Base-by-base conservation (phyloP, 768 basidiomycete species). In the Gloeopeniophorella convolvens region DNA sequence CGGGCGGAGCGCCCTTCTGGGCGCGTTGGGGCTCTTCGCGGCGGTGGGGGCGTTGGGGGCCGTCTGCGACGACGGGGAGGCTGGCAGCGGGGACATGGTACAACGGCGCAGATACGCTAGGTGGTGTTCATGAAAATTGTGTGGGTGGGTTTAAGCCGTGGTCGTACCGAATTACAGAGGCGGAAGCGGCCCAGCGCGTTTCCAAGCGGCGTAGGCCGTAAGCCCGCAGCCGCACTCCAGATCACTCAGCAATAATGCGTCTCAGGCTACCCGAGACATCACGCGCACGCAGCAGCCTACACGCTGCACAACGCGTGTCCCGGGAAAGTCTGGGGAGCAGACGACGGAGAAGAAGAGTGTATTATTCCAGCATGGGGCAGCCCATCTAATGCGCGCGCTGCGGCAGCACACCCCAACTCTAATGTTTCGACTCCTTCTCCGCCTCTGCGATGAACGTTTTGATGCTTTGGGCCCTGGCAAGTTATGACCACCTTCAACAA, bases 361-460 rank as follows among this genome's bases (percentile, higher is more conserved):
- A 16, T 39, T 39, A 39, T 39, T 39, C 34, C 32, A 16, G 15
- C n/a, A 34, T 23, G 32, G 24, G 28, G 26, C 13, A 6, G 33
- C 42, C 33, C 45, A 35, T 53, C 41, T 48, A 45, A 15, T 12
- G 13, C 36, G 21, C 35, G 30, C 36, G n/a, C 42, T 32, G 34
- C 24, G 24, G 20, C 34, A 24, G n/a, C 46, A 35, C 36, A 24
- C 5, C 40, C 59, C 66, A 67, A 78, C 63, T 78, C 76, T 62
- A 77, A 76, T 57, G 79, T 30, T 48, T 56, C 30, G 54, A 69
- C 64, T 79, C 84, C 69, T 85, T 88, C 74, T 90, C 89, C 40
- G 89, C 88, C 63, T 89, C 87, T 48, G 77, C 80, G 54, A 90
- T 77, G 64, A 87, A 91, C 42, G 82, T 81, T 65, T 76, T 73